These are phyloP conservation scores for Wilcoxina mikolae DNA, from an alignment of 495 filamentous ascomycete species.

Conservation along the genomic window DNA sequence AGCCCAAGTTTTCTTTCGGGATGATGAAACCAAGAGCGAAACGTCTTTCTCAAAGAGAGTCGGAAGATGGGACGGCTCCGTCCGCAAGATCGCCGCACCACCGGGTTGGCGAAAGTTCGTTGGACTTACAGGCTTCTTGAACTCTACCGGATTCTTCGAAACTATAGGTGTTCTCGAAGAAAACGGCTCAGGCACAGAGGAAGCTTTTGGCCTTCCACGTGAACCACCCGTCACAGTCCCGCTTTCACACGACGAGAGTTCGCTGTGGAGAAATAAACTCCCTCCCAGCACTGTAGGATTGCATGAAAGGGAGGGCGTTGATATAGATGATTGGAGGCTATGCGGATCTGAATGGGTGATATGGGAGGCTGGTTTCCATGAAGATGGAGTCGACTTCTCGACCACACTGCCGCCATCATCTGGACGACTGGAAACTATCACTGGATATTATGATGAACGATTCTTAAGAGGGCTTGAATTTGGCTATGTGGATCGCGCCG, in stretches of 20 bases:
- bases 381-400: conserved; percentile 13
- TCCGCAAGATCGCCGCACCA: conserved; percentile 22
- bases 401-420: neutral
- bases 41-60: conserved; percentile 11
- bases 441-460: conserved; percentile 26
- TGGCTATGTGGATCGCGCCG: conserved; percentile 15
- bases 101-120: conserved; percentile 21
- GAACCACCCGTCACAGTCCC: conserved; percentile 19
- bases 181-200: conserved; percentile 1
- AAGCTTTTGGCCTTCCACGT: conserved; percentile 10
- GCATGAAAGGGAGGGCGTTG: conserved; percentile 24
- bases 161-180: conserved; percentile 29
- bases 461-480: conserved; percentile 27
- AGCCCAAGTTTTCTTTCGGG: conserved; percentile 25
- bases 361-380: conserved; percentile 18
- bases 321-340: conserved; percentile 26
- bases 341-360: conserved; percentile 28
- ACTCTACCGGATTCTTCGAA: conserved; percentile 28
- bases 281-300: conserved; percentile 18
- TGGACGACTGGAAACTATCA: conserved; percentile 17
- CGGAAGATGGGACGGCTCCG: conserved; percentile 25
- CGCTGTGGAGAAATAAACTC: conserved; percentile 24
- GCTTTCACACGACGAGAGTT: conserved; percentile 26
- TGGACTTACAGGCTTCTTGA: conserved; percentile 29
- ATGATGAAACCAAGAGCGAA: neutral